Base-by-base conservation (phyloP, 2,329 filamentous ascomycete genomes). In the Trichoderma sp. region DNA sequence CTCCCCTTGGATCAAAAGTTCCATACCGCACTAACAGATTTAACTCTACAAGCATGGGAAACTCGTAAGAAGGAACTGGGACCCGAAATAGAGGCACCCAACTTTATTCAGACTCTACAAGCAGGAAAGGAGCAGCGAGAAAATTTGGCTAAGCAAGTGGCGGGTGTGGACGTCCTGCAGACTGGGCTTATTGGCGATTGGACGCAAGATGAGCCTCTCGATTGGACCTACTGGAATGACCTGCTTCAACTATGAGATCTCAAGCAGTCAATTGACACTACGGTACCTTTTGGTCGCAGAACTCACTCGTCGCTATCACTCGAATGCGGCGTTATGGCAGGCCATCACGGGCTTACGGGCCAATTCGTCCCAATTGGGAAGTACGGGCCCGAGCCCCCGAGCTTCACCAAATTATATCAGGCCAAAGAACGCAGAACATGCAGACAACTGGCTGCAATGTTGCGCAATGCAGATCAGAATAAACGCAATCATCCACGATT, bases 211-310 rank as follows among this genome's bases (percentile, higher is more conserved):
- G 57, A 36, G 6, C 28, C 56, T 24, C 28, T 62, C 1, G 39
- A 62, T 28, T 70, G 67, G 67, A 62, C 57, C 4, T 70, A 61
- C 36, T 70, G 67, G 67, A 28, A 53, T 39, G 67, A 62, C 11
- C 21, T 70, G 67, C 15, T 62, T 15, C 57, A 62, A 9, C 39
- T 61, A 9, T 70, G 18, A 70, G 21, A 11, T 9, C 3, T 14
- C 2, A 5, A 9, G 26, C 14, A 14, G 15, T 18, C 3, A 4
- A 62, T 15, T 15, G n/a, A 6, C 11, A 11, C 1, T 9, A n/a
- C 1, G 1, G 28, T 6, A 11, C 21, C 15, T 5, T 12, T 21
- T 30, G 1, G 14, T 36, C 24, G 4, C 26, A 39, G 34, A 30
- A 43, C 12, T n/a, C 18, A n/a, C 39, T 18, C 28, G 28, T 7